Base-by-base conservation (phyloP, 1,284 basidiomycete genomes). In the Spongiforma sp. region DNA sequence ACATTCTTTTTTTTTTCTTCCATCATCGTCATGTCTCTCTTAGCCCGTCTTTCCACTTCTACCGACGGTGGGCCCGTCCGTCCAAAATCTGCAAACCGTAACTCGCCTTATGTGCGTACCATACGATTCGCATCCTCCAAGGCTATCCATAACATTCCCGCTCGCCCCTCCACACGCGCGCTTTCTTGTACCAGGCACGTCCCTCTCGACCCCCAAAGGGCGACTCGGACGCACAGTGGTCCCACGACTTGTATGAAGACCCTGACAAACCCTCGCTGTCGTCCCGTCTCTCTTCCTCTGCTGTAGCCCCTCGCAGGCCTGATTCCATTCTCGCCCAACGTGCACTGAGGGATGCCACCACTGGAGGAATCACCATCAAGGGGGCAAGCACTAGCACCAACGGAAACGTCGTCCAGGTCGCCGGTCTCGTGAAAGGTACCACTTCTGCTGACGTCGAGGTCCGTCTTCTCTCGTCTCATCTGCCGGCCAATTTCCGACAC, bases 391-490 rank as follows among this genome's bases (percentile, higher is more conserved):
- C 73, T 2, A 69, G 77, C n/a, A 63, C 81, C 24, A 77, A 79
- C 28, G 86, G 87, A 15, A 92, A 91, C 65, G 88, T 93, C 58
- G 88, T 95, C 1, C 87, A 94, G 70, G 89, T 95, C 19, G 82
- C 86, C 12, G 91, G 91, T 10, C 79, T 95, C 33, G 91, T 90
- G 9, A 79, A 78, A 24, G 94, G 93, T 8, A 95, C 93, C 33
- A 94, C 91, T 4, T 83, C 91, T 28, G 93, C 91, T 37, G 93
- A 95, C 73, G 94, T 95, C 61, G 86, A 88, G 72, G 87, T 88
- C 61, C 63, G 83, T n/a, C 41, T 60, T 41, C 5, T 58, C 10
- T 2, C 32, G 28, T 50, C 9, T n/a, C 17, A 5, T 60, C 17
- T 4, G 21, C 26, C 4, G 1, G 7, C 56, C 14, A 32, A 14